Conservation (phyloP, 257 asterid genomes). For the Cruciata laevipes region DNA sequence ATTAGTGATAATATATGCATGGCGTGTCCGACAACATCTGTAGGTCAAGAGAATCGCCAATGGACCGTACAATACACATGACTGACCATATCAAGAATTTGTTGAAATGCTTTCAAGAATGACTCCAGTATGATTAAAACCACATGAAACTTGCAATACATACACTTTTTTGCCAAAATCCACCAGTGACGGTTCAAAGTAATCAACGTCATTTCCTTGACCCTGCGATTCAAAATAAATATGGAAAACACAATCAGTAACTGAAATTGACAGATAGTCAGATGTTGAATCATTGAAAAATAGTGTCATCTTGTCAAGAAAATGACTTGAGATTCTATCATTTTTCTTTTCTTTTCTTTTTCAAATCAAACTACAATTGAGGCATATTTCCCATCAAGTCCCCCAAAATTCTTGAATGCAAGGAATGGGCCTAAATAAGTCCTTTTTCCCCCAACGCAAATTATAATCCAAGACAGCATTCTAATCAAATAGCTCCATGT, state of each 20-base stretch:
- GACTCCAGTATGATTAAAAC: constrained; percentile 88
- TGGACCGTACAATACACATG: neutral
- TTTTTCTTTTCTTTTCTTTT: no score
- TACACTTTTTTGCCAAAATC: constrained; percentile 33
- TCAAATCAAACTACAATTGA: neutral
- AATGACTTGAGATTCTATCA: neutral
- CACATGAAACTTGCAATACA: constrained; percentile 73
- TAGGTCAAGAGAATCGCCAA: neutral
- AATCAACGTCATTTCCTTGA: constrained; percentile 75
- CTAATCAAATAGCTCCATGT: neutral
- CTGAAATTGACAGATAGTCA: neutral
- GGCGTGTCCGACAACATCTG: neutral
- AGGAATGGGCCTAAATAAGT: neutral
- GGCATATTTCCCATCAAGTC: neutral
- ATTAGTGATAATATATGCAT: neutral
- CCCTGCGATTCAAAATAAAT: constrained; percentile 39
- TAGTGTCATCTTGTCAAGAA: neutral
- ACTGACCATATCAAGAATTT: neutral
- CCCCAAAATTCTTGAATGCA: neutral
- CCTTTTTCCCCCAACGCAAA: neutral
- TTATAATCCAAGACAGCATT: neutral
- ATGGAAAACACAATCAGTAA: neutral
- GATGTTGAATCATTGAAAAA: neutral
- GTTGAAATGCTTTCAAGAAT: constrained; percentile 37
- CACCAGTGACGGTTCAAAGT: constrained; percentile 48